Conservation (phyloP, 23 red algal species). For the Gracilaria gracilis region DNA sequence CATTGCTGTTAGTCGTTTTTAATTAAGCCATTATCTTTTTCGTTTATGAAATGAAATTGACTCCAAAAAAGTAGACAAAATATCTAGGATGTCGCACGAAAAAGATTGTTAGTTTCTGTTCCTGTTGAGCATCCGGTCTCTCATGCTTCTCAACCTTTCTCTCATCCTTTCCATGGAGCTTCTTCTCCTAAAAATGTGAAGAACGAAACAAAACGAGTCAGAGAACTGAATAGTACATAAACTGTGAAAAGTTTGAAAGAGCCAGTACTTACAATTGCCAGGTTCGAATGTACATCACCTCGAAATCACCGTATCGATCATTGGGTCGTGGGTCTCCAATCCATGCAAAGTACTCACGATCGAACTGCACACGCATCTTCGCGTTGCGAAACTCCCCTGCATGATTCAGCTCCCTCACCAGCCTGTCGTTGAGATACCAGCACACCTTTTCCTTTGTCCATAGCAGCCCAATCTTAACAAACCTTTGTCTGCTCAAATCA, state of each 20-base stretch:
- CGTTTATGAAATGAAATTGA: too few species aligned
- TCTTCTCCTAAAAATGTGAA: too few species aligned
- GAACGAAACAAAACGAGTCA: too few species aligned
- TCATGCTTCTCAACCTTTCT: too few species aligned
- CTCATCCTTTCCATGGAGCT: too few species aligned
- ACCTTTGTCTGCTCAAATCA: constrained; percentile 1
- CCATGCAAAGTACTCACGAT: constrained; percentile 12
- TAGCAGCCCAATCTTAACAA: constrained; percentile 3
- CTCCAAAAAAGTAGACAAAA: too few species aligned
- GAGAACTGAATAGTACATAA: too few species aligned
- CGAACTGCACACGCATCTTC: constrained; percentile 14
- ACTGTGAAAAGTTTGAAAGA: not conserved
- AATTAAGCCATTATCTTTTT: too few species aligned
- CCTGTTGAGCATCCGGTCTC: too few species aligned
- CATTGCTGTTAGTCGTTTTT: too few species aligned
- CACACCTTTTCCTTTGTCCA: constrained; percentile 8
- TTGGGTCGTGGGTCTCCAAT: not conserved
- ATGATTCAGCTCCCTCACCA: constrained; percentile 2
- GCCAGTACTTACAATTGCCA: constrained; percentile 24
- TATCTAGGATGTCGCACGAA: too few species aligned
- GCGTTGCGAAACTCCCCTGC: not conserved
- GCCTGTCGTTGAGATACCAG: constrained; percentile 4
- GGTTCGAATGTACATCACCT: constrained; percentile 15
- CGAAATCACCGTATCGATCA: not conserved
- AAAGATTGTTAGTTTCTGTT: too few species aligned